Percentiles rank a stretch among this genome's conserved stretches.
Conservation (phyloP, 2,329 filamentous ascomycete species). For the Cladosporium sp. region DNA sequence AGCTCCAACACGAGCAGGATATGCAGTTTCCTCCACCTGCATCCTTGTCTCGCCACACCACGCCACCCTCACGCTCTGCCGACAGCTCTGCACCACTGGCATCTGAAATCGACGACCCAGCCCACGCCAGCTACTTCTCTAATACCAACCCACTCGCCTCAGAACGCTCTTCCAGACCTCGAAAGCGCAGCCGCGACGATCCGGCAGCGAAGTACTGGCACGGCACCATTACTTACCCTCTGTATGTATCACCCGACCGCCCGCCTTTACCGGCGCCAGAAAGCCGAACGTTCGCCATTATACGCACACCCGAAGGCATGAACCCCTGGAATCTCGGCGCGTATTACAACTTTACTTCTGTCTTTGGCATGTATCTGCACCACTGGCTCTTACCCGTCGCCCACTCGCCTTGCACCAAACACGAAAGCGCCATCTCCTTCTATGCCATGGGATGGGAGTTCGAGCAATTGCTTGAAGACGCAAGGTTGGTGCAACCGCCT, state of each 20-base stretch:
- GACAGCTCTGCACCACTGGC: slow-evolving; percentile 31
- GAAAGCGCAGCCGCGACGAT: slow-evolving; percentile 11
- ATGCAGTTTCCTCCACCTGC: slow-evolving; percentile 17
- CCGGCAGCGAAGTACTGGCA: slow-evolving; percentile 29
- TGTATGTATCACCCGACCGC: slow-evolving; percentile 38
- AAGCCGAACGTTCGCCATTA: slow-evolving; percentile 71
- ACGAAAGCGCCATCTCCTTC: slow-evolving; percentile 42
- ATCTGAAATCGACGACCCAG: slow-evolving; percentile 38
- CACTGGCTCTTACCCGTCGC: slow-evolving; percentile 83
- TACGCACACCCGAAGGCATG: slow-evolving; percentile 70
- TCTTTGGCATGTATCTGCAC: slow-evolving; percentile 71
- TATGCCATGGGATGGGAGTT: slow-evolving; percentile 39
- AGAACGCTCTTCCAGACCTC: slow-evolving; percentile 39
- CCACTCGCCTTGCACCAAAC: slow-evolving; percentile 71
- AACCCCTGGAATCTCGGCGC: slow-evolving; percentile 82
- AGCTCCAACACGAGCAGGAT: slow-evolving; percentile 26
- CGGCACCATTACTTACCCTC: slow-evolving; percentile 60
- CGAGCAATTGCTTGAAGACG: slow-evolving; percentile 34
- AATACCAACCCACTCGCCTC: slow-evolving; percentile 31
- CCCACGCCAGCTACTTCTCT: slow-evolving; percentile 34
- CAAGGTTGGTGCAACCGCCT: slow-evolving; percentile 29
- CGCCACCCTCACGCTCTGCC: slow-evolving; percentile 19
- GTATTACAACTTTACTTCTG: slow-evolving; percentile 69
- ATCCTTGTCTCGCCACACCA: neutral
- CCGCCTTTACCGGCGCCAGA: slow-evolving; percentile 36